Evolutionary conservation across 768 basidiomycete genomes (phyloP).

Genomic region (Amanita brunnescens): DNA sequence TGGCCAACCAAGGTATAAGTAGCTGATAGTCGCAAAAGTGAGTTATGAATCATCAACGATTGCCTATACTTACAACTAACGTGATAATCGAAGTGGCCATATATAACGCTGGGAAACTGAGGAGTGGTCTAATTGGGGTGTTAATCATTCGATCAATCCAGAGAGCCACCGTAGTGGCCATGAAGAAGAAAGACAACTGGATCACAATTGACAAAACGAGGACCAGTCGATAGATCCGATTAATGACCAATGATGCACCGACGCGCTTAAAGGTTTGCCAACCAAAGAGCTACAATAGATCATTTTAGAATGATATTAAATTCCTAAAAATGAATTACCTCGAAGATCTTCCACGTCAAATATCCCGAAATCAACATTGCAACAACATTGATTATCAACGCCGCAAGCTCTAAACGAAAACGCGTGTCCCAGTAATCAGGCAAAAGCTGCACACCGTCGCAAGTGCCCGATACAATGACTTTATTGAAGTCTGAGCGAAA

Average conservation of each 20-base stretch:
- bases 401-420: constrained; percentile 51
- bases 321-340: constrained; percentile 31
- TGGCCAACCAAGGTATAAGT: constrained; percentile 61
- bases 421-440: constrained; percentile 59
- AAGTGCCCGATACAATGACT: constrained; percentile 58
- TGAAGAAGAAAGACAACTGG: constrained; percentile 74
- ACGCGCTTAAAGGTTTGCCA: constrained; percentile 89
- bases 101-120: constrained; percentile 38
- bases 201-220: constrained; percentile 62
- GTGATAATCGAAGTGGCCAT: constrained; percentile 46
- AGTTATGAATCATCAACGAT: not conserved
- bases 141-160: constrained; percentile 75
- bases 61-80: constrained; percentile 41
- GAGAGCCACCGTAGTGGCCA: constrained; percentile 55
- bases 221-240: constrained; percentile 66
- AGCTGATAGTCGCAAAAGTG: constrained; percentile 28
- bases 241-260: constrained; percentile 66
- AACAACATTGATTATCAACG: constrained; percentile 51
- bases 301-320: not conserved
- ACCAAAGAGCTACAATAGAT: constrained; percentile 48
- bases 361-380: constrained; percentile 52
- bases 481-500: constrained; percentile 51
- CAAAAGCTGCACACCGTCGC: constrained; percentile 44
- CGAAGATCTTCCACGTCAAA: constrained; percentile 67
- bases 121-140: constrained; percentile 50